Conservation (phyloP, 202 grass and related monocot genomes). For the Panicum virgatum region DNA sequence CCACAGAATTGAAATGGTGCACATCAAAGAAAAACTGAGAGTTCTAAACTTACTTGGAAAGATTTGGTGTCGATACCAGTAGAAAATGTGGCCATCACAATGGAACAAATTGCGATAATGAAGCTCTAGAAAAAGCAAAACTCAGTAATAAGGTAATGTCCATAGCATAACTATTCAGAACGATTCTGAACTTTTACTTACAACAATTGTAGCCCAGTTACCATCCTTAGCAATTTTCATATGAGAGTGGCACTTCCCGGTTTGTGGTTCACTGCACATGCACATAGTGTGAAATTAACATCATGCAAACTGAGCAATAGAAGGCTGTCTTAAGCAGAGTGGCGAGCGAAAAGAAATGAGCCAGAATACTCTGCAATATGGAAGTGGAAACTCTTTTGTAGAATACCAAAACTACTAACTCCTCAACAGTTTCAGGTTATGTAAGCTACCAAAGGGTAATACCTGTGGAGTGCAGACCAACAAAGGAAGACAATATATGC, state of each 20-base stretch:
- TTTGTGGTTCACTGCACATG: constrained; percentile 63
- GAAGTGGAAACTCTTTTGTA: background rate
- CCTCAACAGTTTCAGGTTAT: background rate
- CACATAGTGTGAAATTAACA: constrained; percentile 16
- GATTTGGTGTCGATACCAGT: constrained; percentile 82
- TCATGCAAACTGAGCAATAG: background rate
- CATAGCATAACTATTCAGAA: background rate
- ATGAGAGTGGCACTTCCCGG: constrained; percentile 55
- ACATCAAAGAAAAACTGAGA: background rate
- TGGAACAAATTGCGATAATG: constrained; percentile 75
- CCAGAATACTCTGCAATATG: background rate
- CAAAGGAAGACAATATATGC: constrained; percentile 86
- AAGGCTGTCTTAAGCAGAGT: background rate
- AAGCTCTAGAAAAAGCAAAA: constrained; percentile 68
- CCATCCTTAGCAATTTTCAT: constrained; percentile 52
- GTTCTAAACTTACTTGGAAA: constrained; percentile 58
- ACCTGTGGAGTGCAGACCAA: constrained; percentile 97
- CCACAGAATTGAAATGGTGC: background rate
- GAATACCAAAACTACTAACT: background rate
- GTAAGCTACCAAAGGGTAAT: background rate
- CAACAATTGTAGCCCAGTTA: constrained; percentile 69
- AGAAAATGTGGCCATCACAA: constrained; percentile 92
- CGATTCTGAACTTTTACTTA: constrained; percentile 38
- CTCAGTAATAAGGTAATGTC: background rate
- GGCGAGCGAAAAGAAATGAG: background rate